Evolutionary conservation across 176 grass and related monocot genomes (phyloP).

Genomic region (Zea luxurians): DNA sequence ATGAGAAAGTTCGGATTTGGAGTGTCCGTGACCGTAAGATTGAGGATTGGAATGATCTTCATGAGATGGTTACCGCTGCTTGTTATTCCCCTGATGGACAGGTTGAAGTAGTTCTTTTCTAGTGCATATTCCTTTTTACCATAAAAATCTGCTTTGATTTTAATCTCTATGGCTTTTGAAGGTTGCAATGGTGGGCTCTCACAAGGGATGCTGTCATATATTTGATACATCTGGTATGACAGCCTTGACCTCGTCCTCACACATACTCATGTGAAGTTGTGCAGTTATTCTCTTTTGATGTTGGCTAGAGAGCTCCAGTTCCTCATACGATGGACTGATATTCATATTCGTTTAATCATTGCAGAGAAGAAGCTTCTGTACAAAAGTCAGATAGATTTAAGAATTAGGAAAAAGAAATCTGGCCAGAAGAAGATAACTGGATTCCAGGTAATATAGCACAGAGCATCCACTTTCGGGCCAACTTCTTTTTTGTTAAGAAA

Average conservation of each 20-base stretch:
- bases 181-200: constrained; percentile 92
- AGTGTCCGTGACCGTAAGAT: constrained; percentile 87
- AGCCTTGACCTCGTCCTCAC: background rate
- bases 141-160: constrained; percentile 37
- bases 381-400: constrained; percentile 76
- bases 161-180: constrained; percentile 49
- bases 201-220: constrained; percentile 91
- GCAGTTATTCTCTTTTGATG: background rate
- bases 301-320: background rate
- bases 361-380: constrained; percentile 88
- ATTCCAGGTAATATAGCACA: constrained; percentile 68
- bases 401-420: constrained; percentile 89
- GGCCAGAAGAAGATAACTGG: constrained; percentile 98
- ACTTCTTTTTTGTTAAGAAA: constrained; percentile 9
- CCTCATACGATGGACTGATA: background rate
- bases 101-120: constrained; percentile 42
- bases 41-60: constrained; percentile 98
- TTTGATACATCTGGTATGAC: constrained; percentile 94
- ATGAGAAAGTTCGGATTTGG: constrained; percentile 99
- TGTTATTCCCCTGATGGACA: constrained; percentile 91
- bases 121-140: constrained; percentile 22
- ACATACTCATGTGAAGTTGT: background rate
- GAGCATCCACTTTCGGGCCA: background rate
- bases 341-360: constrained; percentile 30
- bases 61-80: constrained; percentile 95